Base-by-base conservation (phyloP, 768 basidiomycete species). In the Lentinula raphanica region DNA sequence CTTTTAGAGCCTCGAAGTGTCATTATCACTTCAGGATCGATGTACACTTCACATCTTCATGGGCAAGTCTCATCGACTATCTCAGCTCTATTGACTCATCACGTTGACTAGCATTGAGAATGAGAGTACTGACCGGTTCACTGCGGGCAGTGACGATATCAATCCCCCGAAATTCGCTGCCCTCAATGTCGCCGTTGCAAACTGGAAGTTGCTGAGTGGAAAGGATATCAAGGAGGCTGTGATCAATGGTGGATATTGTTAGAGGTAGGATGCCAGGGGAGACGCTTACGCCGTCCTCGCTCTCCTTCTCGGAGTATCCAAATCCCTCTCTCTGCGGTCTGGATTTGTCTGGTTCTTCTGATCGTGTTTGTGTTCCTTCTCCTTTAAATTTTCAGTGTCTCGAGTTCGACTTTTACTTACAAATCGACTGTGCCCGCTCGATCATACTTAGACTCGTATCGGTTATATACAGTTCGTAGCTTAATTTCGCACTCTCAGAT, bases 1-100 rank as follows among this genome's bases (percentile, higher is more conserved):
- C 74, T 95, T 23, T 78, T 98, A 60, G 91, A 97, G 66, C 89
- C 90, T 46, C 84, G 94, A 46, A 94, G 92, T 62, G 81, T 92
- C 27, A 76, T 97, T 63, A 83, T 98, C 64, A 89, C 94, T 19
- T 81, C 77, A 21, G 78, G 77, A 1, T 71, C 77, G 15, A 75
- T 94, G 62, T 98, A 97, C 69, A 76, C 79, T 0, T 73, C 79
- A 0, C 83, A 87, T 66, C 73, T 96, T 55, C 95, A 96, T 65
- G 92, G 92, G 80, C 78, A 49, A 49, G 59, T 51, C 60, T 40
- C n/a, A 50, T 28, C 58, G 56, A 46, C 17, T 48, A 3, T 44
- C 44, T 39, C 21, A 49, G n/a, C 58, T 42, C 48, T 44, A 60
- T n/a, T 17, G 9, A 56, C 23, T 51, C n/a, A 36, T 31, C 12